Conservation (phyloP, 1,284 basidiomycete genomes). For the Apiotrichum siamense region DNA sequence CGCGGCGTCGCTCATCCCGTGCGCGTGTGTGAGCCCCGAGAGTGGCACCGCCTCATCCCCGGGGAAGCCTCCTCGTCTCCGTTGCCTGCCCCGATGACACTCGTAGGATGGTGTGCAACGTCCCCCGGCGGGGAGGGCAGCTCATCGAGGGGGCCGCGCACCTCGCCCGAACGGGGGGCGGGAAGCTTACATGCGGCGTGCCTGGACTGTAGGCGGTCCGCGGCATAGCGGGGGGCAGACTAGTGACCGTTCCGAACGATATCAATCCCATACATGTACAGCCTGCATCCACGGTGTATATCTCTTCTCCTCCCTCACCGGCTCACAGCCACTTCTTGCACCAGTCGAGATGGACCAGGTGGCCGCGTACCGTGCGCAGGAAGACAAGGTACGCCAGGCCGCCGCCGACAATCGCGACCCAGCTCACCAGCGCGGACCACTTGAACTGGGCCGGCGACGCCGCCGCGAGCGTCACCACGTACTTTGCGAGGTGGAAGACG, state of each 20-base stretch:
- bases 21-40: too few relatives aligned
- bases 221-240: neutral
- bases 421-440: constrained; percentile 47
- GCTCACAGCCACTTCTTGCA: constrained; percentile 3
- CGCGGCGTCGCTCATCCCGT: too few relatives aligned
- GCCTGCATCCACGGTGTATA: neutral
- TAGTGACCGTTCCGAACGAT: too few relatives aligned
- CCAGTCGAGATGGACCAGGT: constrained; percentile 35
- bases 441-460: constrained; percentile 35
- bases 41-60: too few relatives aligned
- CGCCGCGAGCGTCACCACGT: constrained; percentile 28
- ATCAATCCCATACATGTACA: neutral
- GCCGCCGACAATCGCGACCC: constrained; percentile 32
- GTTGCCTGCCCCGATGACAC: too few relatives aligned
- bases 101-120: too few relatives aligned
- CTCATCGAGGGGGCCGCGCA: too few relatives aligned
- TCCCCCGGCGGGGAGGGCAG: too few relatives aligned
- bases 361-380: constrained; percentile 32
- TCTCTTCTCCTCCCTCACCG: too few relatives aligned
- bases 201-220: neutral
- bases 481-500: constrained; percentile 45
- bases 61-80: too few relatives aligned
- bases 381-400: constrained; percentile 32
- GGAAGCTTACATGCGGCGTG: too few relatives aligned
- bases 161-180: too few relatives aligned